phyloP scores from a whole-genome alignment of 768 basidiomycete genomes.

The Kwoniella sp. region DNA sequence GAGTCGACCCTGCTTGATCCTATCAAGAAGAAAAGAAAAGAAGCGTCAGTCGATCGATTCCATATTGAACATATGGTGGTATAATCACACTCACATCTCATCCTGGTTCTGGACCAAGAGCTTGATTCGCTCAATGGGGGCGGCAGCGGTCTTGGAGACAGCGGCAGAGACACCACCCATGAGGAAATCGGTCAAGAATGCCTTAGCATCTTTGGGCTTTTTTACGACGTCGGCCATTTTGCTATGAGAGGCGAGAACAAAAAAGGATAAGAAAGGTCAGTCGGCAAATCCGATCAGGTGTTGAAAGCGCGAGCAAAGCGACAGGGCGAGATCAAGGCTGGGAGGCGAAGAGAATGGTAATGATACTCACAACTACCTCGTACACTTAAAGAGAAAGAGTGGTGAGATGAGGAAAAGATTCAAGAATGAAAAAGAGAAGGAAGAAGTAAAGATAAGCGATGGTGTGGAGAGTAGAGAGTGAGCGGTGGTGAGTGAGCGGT shows the following conservation, averaged over 20 bases:
- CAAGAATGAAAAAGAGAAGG: constrained; percentile 17
- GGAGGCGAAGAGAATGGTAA: not conserved
- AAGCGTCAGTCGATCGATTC: constrained; percentile 2
- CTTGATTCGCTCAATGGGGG: constrained; percentile 99
- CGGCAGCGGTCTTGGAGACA: constrained; percentile 97
- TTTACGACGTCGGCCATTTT: constrained; percentile 50
- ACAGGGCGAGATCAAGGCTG: constrained; percentile 1
- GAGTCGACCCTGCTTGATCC: constrained; percentile 99
- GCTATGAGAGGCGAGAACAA: constrained; percentile 7
- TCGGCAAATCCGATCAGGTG: not conserved
- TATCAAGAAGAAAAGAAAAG: constrained; percentile 55
- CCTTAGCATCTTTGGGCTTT: constrained; percentile 86
- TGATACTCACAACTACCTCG: constrained; percentile 15
- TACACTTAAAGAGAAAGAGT: constrained; percentile 46
- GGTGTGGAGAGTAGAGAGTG: constrained; percentile 7
- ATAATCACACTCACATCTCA: constrained; percentile 69
- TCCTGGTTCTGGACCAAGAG: constrained; percentile 98
- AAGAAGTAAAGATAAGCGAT: constrained; percentile 46
- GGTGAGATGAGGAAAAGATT: constrained; percentile 53
- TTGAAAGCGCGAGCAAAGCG: too few species aligned
- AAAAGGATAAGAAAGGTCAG: constrained; percentile 20
- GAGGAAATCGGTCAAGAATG: constrained; percentile 67
- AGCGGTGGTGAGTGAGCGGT: not conserved
- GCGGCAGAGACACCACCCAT: constrained; percentile 66
- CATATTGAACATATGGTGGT: too few species aligned